phyloP scores from a whole-genome alignment of 345 rosid genomes.

The Lepidium sativum region DNA sequence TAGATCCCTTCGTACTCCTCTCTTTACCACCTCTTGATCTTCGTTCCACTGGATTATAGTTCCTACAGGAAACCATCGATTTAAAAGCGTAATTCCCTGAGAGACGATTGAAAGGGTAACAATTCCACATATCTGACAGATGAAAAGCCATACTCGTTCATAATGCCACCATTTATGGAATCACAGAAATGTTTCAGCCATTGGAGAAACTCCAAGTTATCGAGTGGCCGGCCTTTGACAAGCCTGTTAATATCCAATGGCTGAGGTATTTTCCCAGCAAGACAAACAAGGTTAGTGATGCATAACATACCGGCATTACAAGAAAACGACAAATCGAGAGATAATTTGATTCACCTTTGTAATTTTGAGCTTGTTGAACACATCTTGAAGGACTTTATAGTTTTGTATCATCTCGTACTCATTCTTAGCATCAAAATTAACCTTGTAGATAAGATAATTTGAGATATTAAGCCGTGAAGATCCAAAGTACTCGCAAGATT shows the following conservation, averaged over 20 bases:
- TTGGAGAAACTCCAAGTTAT: constrained; percentile 96
- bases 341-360: constrained; percentile 47
- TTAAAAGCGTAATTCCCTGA: not conserved
- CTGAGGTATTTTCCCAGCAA: constrained; percentile 29
- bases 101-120: not conserved
- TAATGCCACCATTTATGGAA: constrained; percentile 89
- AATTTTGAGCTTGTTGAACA: constrained; percentile 81
- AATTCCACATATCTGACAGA: not conserved
- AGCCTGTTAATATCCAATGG: constrained; percentile 88
- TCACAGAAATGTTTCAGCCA: constrained; percentile 97
- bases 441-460: constrained; percentile 34
- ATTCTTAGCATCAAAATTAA: constrained; percentile 84
- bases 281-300: not conserved
- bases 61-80: constrained; percentile 35
- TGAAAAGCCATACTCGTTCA: constrained; percentile 60
- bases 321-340: not conserved
- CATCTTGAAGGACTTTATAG: constrained; percentile 93
- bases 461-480: not conserved
- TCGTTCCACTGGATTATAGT: constrained; percentile 83
- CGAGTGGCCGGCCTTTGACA: constrained; percentile 85
- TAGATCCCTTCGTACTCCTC: constrained; percentile 39
- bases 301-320: not conserved
- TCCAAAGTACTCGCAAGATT: not conserved
- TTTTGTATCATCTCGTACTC: constrained; percentile 96
- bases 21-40: constrained; percentile 67